Base-by-base conservation (phyloP, 768 basidiomycete species). In the Cubamyces sp. region DNA sequence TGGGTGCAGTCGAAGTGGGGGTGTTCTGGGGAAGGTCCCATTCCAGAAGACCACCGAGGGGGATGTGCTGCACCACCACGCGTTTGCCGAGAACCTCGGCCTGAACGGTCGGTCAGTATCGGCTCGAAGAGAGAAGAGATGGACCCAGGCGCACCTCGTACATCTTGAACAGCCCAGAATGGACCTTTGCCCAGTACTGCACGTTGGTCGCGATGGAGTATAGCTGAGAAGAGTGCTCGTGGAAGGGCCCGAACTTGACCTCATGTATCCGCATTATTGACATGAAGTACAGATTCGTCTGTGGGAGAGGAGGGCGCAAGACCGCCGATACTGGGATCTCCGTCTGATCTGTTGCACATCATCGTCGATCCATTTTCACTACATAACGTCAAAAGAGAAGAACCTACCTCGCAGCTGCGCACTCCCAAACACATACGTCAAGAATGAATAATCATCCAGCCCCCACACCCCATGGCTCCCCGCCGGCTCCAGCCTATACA, bases 391-490 rank as follows among this genome's bases (percentile, higher is more conserved):
- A 42, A 40, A 25, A 15, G 18, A 9, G 41, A 23, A 23, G 9
- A 34, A 19, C 18, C 18, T 68, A 85, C 92, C 90, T 84, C 88
- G 81, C 40, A 98, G 81, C 75, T 98, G 92, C 2, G 86, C 93
- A 65, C 93, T 93, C 11, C 95, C 96, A 71, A 95, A 94, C 11
- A 95, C 82, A 70, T 96, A 97, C 3, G 90, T 87, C 46, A 98
- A 81, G 75, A 96, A 96, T 54, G 81, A 83, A 56, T 90, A 96
- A 72, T 97, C 96, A 69, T 98, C 96, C 40, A 98, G 77, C 1
- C 96, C 97, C 97, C 96, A 99, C 0, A 98, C 96, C 4, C 97
- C 97, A 71, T 98, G 96, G 64, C 92, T 96, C 8, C 97, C 97
- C 2, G 97, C 97, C 5, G 96, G 95, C 74, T 98, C 96, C 11